Conservation (phyloP, 306 rosid genomes). For the Cucurbita argyrosperma region DNA sequence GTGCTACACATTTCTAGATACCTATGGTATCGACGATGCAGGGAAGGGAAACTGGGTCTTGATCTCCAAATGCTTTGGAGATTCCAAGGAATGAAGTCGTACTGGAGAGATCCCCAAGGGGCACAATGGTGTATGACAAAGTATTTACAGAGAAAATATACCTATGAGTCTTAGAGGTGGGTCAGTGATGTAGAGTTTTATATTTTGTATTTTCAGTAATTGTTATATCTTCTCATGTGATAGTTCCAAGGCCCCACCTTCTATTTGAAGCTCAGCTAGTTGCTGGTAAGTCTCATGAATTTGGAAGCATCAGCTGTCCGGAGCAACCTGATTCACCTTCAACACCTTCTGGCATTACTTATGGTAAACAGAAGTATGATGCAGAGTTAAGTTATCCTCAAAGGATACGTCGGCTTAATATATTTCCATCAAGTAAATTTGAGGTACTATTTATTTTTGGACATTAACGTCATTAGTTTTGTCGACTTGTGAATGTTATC, state of each 20-base stretch:
- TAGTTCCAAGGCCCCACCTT: constrained; percentile 93
- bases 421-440: constrained; percentile 66
- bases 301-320: constrained; percentile 67
- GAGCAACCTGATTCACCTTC: constrained; percentile 46
- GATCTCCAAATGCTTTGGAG: background rate
- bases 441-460: constrained; percentile 42
- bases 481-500: background rate
- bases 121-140: no score
- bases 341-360: constrained; percentile 31
- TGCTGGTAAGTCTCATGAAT: constrained; percentile 76
- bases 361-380: constrained; percentile 80
- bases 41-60: background rate
- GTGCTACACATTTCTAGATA: background rate
- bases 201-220: constrained; percentile 1
- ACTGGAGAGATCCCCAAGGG: no score
- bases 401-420: constrained; percentile 73
- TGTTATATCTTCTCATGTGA: constrained; percentile 21
- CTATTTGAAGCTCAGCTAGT: constrained; percentile 95
- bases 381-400: constrained; percentile 82
- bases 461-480: background rate
- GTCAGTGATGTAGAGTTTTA: no score
- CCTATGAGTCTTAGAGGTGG: no score
- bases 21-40: background rate
- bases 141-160: no score
- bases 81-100: no score